These are phyloP conservation scores for Euphrasia confusa DNA, from an alignment of 257 asterid genomes.

Conservation along the genomic window DNA sequence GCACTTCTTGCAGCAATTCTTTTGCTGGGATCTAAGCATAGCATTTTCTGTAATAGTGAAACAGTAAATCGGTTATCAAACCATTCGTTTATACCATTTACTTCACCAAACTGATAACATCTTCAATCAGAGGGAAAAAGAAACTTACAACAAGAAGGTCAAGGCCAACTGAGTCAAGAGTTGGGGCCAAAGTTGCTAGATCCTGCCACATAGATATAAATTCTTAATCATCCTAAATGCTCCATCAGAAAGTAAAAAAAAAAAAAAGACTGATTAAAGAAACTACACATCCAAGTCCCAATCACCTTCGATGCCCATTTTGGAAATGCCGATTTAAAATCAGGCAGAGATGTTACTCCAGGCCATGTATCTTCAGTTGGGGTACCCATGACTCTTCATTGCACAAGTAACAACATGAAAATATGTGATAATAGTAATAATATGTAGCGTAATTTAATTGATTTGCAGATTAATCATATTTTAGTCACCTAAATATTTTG, in stretches of 20 bases:
- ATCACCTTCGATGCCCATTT: constrained; percentile 80
- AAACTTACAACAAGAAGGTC: constrained; percentile 83
- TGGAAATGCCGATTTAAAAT: constrained; percentile 78
- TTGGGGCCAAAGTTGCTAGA: constrained; percentile 68
- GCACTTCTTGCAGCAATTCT: constrained; percentile 85
- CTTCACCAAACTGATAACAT: background rate
- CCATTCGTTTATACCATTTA: background rate
- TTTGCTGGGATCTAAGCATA: constrained; percentile 82
- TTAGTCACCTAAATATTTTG: constrained; percentile 67
- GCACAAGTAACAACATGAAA: background rate
- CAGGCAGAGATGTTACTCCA: constrained; percentile 94
- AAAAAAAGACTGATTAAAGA: background rate
- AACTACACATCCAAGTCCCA: background rate
- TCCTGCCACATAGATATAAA: constrained; percentile 38
- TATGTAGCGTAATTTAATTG: background rate
- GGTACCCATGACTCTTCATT: constrained; percentile 78
- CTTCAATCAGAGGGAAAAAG: constrained; percentile 2
- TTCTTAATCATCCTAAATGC: no score
- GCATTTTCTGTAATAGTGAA: constrained; percentile 48
- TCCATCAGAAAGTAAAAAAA: no score
- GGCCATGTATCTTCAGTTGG: constrained; percentile 94
- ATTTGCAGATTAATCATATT: no score
- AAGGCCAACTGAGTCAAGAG: constrained; percentile 67
- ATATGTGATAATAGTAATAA: constrained; percentile 2
- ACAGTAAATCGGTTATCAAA: constrained; percentile 13